Evolutionary conservation across 1,284 basidiomycete genomes (phyloP).

Genomic region (Pseudozyma flocculosa): DNA sequence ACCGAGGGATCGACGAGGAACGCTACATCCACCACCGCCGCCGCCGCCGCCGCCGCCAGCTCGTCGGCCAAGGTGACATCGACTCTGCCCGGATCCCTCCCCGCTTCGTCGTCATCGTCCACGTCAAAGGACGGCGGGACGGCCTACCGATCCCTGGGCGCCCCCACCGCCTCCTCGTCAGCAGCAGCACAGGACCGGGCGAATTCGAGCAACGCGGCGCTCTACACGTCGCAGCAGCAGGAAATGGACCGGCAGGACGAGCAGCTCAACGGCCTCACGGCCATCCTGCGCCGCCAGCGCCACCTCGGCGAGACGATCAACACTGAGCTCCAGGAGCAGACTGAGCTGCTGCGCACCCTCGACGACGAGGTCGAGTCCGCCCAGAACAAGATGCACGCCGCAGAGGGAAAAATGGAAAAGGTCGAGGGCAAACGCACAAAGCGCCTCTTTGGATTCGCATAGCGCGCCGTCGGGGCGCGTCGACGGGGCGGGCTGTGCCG

Average conservation of each 20-base stretch:
- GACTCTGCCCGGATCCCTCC: slow-evolving; percentile 15
- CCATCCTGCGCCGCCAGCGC: slow-evolving; percentile 80
- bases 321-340: slow-evolving; percentile 79
- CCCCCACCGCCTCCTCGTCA: slow-evolving; percentile 4
- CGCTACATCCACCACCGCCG: neutral
- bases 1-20: too few relatives aligned
- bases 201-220: slow-evolving; percentile 82
- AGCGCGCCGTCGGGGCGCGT: too few relatives aligned
- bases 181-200: slow-evolving; percentile 62
- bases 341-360: slow-evolving; percentile 79
- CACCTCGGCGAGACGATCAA: slow-evolving; percentile 84
- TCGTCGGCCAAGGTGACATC: neutral
- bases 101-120: slow-evolving; percentile 1
- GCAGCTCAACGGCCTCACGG: slow-evolving; percentile 74
- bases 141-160: slow-evolving; percentile 9
- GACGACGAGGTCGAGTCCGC: slow-evolving; percentile 72
- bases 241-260: slow-evolving; percentile 82
- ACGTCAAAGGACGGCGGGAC: neutral
- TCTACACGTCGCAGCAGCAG: slow-evolving; percentile 75
- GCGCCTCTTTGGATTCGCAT: too few relatives aligned
- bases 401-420: slow-evolving; percentile 73
- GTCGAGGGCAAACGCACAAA: too few relatives aligned
- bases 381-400: slow-evolving; percentile 72
- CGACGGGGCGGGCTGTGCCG: too few relatives aligned
- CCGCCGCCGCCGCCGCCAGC: slow-evolving; percentile 2